These are phyloP conservation scores for Pseudohyphozyma bogoriensis DNA, from an alignment of 768 basidiomycete genomes.

Conservation along the genomic window DNA sequence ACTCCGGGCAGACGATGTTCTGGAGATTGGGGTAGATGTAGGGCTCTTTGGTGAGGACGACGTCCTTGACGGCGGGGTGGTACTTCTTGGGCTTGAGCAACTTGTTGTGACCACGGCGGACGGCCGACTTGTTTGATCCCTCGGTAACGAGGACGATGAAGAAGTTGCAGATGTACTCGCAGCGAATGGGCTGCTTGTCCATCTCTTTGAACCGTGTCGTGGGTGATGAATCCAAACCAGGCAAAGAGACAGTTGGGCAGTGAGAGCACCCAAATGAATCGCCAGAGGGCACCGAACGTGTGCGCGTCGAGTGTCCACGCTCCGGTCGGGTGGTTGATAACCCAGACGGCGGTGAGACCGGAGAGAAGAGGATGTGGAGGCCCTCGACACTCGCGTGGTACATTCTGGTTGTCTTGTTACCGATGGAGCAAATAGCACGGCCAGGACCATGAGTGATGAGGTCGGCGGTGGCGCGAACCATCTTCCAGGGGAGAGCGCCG, in stretches of 20 bases:
- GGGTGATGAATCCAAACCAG: slow-evolving; percentile 35
- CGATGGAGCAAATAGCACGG: slow-evolving; percentile 13
- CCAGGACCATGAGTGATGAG: slow-evolving; percentile 29
- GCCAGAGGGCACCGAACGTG: slow-evolving; percentile 35
- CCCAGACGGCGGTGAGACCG: slow-evolving; percentile 32
- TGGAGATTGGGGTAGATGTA: slow-evolving; percentile 36
- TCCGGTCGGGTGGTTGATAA: slow-evolving; percentile 33
- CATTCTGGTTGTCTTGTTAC: slow-evolving; percentile 3
- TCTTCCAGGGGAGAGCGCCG: slow-evolving; percentile 31
- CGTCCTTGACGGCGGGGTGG: slow-evolving; percentile 36
- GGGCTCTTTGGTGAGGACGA: slow-evolving; percentile 35
- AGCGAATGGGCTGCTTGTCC: slow-evolving; percentile 34
- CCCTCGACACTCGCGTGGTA: slow-evolving; percentile 34
- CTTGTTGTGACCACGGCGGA: slow-evolving; percentile 36
- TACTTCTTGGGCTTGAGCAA: slow-evolving; percentile 35
- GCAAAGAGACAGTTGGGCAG: slow-evolving; percentile 36
- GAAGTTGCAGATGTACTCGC: slow-evolving; percentile 37
- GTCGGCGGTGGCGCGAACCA: slow-evolving; percentile 25
- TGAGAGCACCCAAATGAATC: slow-evolving; percentile 35
- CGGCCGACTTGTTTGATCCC: slow-evolving; percentile 36
- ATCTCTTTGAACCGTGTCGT: slow-evolving; percentile 31
- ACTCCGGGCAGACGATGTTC: slow-evolving; percentile 37
- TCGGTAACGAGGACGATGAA: slow-evolving; percentile 37
- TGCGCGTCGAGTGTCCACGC: slow-evolving; percentile 30
- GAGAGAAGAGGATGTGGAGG: slow-evolving; percentile 34